Percentiles rank a stretch among this genome's conserved stretches.
Conservation (phyloP, 768 basidiomycete genomes). For the Mycena alexandri region DNA sequence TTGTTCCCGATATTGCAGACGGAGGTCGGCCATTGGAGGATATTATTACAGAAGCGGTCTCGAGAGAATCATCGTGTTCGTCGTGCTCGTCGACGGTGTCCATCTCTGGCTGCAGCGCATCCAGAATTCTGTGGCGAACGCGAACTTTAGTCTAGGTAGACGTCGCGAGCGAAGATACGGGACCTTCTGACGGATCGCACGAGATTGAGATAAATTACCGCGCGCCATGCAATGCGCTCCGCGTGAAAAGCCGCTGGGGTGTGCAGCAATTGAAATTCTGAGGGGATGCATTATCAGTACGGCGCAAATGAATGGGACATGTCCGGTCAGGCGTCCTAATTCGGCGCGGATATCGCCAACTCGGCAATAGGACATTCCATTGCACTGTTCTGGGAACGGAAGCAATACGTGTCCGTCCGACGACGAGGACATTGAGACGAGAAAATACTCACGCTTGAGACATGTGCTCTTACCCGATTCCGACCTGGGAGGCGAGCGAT, state of each 20-base stretch:
- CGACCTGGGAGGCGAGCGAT: conserved; percentile 51
- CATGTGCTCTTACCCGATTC: conserved; percentile 93
- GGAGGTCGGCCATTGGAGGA: conserved; percentile 63
- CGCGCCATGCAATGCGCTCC: conserved; percentile 87
- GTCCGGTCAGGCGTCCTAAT: conserved; percentile 23
- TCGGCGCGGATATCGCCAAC: conserved; percentile 26
- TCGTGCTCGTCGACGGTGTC: conserved; percentile 73
- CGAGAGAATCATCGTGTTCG: conserved; percentile 59
- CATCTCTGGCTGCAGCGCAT: conserved; percentile 75
- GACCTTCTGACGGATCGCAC: conserved; percentile 85
- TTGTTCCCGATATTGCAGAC: conserved; percentile 63
- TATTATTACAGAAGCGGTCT: conserved; percentile 66
- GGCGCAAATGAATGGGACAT: neutral
- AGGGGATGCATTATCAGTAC: conserved; percentile 25
- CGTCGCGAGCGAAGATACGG: conserved; percentile 37
- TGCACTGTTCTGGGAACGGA: conserved; percentile 36
- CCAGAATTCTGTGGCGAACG: conserved; percentile 69
- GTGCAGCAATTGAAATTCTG: conserved; percentile 89
- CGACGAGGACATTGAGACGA: conserved; percentile 11
- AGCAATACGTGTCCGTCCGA: conserved; percentile 30
- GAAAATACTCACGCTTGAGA: conserved; percentile 79
- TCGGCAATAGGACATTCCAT: conserved; percentile 35
- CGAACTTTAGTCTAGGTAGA: conserved; percentile 38
- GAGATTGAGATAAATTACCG: conserved; percentile 90
- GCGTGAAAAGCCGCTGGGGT: conserved; percentile 81